Evolutionary conservation across 106 monocot species (phyloP), one percentile per base, ranked within the genome.

Genomic region (Narthecium ossifragum): DNA sequence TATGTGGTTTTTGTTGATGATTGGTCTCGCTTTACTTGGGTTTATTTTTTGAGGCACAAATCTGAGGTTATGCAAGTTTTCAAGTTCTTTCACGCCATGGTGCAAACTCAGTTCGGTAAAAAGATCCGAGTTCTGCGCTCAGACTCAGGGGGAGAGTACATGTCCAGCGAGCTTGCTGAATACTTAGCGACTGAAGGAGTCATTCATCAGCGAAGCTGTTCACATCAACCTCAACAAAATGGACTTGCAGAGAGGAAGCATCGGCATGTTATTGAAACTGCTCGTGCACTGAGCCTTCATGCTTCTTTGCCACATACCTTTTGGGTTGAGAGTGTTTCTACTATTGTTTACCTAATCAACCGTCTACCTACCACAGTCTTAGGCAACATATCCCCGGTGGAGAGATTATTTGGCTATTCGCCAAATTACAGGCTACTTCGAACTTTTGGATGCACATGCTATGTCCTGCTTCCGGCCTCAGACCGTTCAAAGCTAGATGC

Each of bases 221-320:
- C 37, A n/a, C 27, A 51, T 24, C 33, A 49, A 48, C 34, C 49
- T n/a, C 25, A 59, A 59, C 58, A 68, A 68, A 68, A 68, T 68
- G 59, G 26, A 10, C 18, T 68, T 34, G 26, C 48, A 15, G 47
- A 58, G 26, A 21, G 56, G 14, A 67, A 67, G 14, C 39, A 67
- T 59, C 46, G 12, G 34, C 57, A 68, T 24, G 34, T 59, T 26
- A 22, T 32, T n/a, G 49, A 68, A 31, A 60, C 40, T 17, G 37
- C 50, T n/a, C 37, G 60, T 15, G 21, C 69, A 7, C 36, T 70
- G 14, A 33, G 1, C 3, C 36, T 60, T n/a, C 60, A 60, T 28
- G 36, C 38, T 26, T 29, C 57, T 3, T 20, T 53, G 14, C 30
- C 29, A 0, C 51, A 61, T 12, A 5, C 14, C 12, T 60, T 51